Percentiles rank a stretch among this genome's conserved stretches.
Evolutionary conservation across 306 rosid genomes (phyloP).

Genomic region (Pterocarpus macrocarpus): DNA sequence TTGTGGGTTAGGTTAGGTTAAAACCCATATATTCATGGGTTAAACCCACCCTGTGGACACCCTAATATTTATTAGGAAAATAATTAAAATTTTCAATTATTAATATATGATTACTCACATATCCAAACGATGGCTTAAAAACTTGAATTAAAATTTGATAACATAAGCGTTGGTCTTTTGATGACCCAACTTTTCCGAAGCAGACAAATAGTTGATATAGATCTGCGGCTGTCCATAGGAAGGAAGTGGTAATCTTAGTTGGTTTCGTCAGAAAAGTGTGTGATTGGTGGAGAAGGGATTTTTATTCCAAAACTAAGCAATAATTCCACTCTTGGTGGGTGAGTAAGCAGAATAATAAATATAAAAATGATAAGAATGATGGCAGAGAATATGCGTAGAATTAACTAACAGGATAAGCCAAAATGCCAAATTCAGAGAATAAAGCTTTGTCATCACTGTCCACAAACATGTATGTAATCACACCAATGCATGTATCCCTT

Average conservation of each 20-base stretch:
- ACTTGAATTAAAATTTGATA: neutral
- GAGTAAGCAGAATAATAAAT: slow-evolving; percentile 42
- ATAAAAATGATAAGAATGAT: neutral
- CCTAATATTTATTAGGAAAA: no score
- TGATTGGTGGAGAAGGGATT: slow-evolving; percentile 44
- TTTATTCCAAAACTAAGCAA: slow-evolving; percentile 23
- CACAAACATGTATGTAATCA: neutral
- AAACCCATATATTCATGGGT: no score
- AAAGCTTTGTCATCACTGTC: slow-evolving; percentile 6
- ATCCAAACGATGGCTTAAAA: no score
- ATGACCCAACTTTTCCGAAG: slow-evolving; percentile 55
- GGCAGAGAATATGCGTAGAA: slow-evolving; percentile 22
- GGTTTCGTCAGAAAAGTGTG: slow-evolving; percentile 52
- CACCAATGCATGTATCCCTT: slow-evolving; percentile 10
- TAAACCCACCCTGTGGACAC: no score
- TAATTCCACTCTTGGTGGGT: slow-evolving; percentile 55
- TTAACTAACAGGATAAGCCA: slow-evolving; percentile 9
- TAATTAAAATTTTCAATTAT: no score
- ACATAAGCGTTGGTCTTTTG: slow-evolving; percentile 31
- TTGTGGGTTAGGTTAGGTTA: no score
- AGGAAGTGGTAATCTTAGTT: slow-evolving; percentile 73
- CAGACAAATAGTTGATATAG: slow-evolving; percentile 36
- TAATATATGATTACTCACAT: neutral
- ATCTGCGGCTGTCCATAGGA: slow-evolving; percentile 48
- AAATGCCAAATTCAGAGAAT: slow-evolving; percentile 1